These are phyloP conservation scores for Fusarium chlamydosporum DNA, from an alignment of 2,329 filamentous ascomycete genomes.

Conservation along the genomic window DNA sequence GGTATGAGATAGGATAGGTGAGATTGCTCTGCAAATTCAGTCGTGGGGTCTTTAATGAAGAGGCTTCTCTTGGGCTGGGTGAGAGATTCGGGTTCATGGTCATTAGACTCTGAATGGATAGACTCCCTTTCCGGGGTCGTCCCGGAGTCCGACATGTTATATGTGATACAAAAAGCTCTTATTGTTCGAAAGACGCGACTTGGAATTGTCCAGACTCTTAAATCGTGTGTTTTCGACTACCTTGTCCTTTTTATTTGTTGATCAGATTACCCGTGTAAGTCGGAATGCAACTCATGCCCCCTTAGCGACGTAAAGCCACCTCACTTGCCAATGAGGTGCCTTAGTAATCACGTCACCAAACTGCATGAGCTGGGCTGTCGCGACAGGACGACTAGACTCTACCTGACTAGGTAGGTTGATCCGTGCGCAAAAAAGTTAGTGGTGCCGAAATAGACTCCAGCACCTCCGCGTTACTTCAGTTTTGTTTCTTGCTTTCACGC, in stretches of 20 bases:
- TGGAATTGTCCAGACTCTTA: neutral
- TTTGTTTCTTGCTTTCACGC: conserved; percentile 26
- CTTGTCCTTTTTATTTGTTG: conserved; percentile 28
- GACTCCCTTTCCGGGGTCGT: conserved; percentile 39
- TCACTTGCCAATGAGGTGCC: conserved; percentile 17
- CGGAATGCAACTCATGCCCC: conserved; percentile 41
- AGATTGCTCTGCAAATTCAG: conserved; percentile 68
- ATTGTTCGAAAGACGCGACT: neutral
- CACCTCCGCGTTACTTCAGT: conserved; percentile 21
- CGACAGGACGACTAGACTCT: neutral
- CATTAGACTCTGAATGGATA: conserved; percentile 34
- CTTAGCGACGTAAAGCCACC: conserved; percentile 45
- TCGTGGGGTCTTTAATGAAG: conserved; percentile 47
- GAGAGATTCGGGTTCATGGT: conserved; percentile 43
- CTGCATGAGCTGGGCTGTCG: conserved; percentile 1
- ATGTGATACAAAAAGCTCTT: neutral
- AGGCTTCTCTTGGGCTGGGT: conserved; percentile 43
- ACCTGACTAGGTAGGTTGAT: conserved; percentile 9
- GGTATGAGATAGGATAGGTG: conserved; percentile 74
- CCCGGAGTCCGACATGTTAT: conserved; percentile 44
- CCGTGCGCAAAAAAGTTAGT: conserved; percentile 50
- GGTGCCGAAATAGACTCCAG: conserved; percentile 26
- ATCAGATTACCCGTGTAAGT: conserved; percentile 44
- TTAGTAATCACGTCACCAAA: conserved; percentile 30
- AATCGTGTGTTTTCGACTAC: conserved; percentile 8